phyloP scores from a whole-genome alignment of 352 stramenopile species.

The Pythium sukuiense region DNA sequence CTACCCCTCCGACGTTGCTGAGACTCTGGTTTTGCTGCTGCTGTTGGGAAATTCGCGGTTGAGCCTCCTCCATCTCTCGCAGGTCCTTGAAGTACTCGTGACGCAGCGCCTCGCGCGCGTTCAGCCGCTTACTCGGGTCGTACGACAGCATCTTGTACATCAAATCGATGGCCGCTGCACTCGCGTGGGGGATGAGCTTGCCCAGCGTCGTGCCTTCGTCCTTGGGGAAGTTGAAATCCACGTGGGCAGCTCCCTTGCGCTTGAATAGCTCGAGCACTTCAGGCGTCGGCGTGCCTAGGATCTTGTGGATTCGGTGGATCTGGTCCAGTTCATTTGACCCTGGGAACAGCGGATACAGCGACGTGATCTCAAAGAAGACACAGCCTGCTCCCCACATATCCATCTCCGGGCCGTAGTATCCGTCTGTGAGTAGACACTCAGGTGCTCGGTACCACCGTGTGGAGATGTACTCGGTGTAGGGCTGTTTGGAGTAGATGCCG shows the following conservation, averaged over 20 bases:
- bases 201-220: slow-evolving; percentile 82
- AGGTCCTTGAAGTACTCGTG: slow-evolving; percentile 91
- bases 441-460: slow-evolving; percentile 95
- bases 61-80: slow-evolving; percentile 73
- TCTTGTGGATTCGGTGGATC: slow-evolving; percentile 94
- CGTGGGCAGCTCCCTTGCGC: slow-evolving; percentile 87
- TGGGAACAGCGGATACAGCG: slow-evolving; percentile 93
- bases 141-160: slow-evolving; percentile 89
- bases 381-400: slow-evolving; percentile 96
- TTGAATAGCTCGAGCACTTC: slow-evolving; percentile 91
- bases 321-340: slow-evolving; percentile 95
- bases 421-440: slow-evolving; percentile 94
- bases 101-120: slow-evolving; percentile 84
- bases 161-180: slow-evolving; percentile 85
- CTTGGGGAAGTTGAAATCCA: slow-evolving; percentile 92
- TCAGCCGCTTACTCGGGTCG: slow-evolving; percentile 88
- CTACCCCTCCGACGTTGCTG: not conserved
- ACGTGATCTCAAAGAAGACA: slow-evolving; percentile 96
- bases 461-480: slow-evolving; percentile 97
- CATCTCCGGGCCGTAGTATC: slow-evolving; percentile 96
- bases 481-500: slow-evolving; percentile 95
- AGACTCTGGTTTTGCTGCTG: slow-evolving; percentile 19
- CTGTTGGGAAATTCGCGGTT: slow-evolving; percentile 36
- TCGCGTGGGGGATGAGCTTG: slow-evolving; percentile 90
- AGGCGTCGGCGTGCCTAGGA: slow-evolving; percentile 88